These are phyloP conservation scores for Mycena rosella DNA, from an alignment of 768 basidiomycete species.

Conservation along the genomic window DNA sequence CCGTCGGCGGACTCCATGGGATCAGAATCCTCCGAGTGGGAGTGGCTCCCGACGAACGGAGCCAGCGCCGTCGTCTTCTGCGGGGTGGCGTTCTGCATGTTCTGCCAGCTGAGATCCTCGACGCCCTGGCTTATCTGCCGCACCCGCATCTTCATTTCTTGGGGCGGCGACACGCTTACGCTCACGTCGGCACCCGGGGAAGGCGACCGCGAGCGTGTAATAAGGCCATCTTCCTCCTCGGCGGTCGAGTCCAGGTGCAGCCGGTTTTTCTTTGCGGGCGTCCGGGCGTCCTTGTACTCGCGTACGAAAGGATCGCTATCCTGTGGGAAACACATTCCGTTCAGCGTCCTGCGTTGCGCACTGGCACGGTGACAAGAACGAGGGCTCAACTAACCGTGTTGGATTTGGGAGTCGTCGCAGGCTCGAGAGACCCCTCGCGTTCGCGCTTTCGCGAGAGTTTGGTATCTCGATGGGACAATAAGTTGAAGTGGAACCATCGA, in stretches of 20 bases:
- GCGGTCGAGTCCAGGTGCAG: conserved; percentile 70
- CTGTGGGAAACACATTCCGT: conserved; percentile 43
- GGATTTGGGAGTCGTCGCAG: conserved; percentile 63
- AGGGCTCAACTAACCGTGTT: conserved; percentile 42
- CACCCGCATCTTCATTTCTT: conserved; percentile 78
- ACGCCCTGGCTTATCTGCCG: conserved; percentile 85
- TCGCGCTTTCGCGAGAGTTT: conserved; percentile 79
- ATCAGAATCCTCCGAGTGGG: conserved; percentile 22
- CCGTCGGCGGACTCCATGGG: conserved; percentile 26
- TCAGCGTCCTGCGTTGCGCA: background rate
- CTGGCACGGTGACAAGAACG: conserved; percentile 16
- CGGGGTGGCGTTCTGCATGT: conserved; percentile 51
- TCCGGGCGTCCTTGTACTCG: conserved; percentile 66
- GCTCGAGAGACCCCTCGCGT: conserved; percentile 83
- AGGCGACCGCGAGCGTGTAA: conserved; percentile 54
- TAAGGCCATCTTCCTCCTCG: conserved; percentile 68
- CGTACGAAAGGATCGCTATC: conserved; percentile 53
- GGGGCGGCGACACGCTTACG: conserved; percentile 74
- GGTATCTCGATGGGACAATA: conserved; percentile 50
- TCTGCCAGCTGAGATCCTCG: conserved; percentile 82
- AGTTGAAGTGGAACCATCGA: conserved; percentile 12
- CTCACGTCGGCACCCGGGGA: conserved; percentile 61
- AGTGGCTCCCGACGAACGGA: conserved; percentile 23
- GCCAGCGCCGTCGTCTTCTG: conserved; percentile 45
- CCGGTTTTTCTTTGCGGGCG: conserved; percentile 84